Evolutionary conservation across 192 early-diverging fungal genomes (phyloP).

Genomic region (Mortierella antarctica): DNA sequence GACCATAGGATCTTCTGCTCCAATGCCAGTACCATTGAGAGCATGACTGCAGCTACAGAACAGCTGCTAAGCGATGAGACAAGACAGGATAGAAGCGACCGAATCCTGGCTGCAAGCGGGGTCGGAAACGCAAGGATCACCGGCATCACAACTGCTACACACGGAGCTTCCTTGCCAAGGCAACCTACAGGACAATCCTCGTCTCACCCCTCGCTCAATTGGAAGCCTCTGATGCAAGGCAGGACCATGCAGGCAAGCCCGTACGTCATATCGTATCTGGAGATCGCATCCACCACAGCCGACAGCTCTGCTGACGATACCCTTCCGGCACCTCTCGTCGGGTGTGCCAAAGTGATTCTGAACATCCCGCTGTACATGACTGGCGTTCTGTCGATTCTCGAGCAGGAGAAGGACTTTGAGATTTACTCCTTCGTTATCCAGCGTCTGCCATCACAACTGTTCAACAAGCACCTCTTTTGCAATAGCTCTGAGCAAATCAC

Average conservation of each 20-base stretch:
- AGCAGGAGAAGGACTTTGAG: conserved; percentile 75
- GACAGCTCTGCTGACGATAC: conserved; percentile 16
- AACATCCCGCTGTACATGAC: conserved; percentile 67
- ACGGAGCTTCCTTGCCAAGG: background rate
- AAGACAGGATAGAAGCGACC: conserved; percentile 31
- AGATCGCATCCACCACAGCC: conserved; percentile 39
- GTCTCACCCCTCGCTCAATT: conserved; percentile 30
- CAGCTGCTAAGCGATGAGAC: conserved; percentile 42
- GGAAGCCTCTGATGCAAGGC: conserved; percentile 49
- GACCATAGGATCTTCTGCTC: conserved; percentile 64
- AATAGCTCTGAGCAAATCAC: conserved; percentile 64
- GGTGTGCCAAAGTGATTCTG: conserved; percentile 58
- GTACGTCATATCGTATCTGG: conserved; percentile 47
- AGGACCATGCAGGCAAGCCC: conserved; percentile 47
- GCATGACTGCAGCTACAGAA: conserved; percentile 44
- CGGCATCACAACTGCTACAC: background rate
- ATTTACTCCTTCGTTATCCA: conserved; percentile 77
- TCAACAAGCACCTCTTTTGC: conserved; percentile 79
- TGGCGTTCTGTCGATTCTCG: conserved; percentile 67
- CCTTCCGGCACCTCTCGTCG: conserved; percentile 30
- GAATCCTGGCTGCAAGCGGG: background rate
- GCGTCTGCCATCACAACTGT: conserved; percentile 74
- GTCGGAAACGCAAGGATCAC: background rate
- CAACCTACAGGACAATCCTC: conserved; percentile 8
- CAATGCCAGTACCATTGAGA: conserved; percentile 38